Evolutionary conservation across 2,329 filamentous ascomycete species (phyloP), one percentile per base, ranked within the genome.

Genomic region (Colletotrichum musae): DNA sequence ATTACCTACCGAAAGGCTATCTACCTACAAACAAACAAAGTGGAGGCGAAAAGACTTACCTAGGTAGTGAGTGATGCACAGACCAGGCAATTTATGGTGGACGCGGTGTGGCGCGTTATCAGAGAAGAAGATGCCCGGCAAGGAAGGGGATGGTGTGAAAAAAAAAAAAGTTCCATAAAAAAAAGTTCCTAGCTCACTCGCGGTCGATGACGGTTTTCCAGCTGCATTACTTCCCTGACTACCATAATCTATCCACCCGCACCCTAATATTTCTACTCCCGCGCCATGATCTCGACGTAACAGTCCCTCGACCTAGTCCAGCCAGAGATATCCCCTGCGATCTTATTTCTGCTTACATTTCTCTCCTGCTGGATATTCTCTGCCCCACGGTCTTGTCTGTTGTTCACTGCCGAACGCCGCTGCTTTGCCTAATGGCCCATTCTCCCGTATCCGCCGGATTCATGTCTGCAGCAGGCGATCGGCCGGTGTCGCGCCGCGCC

Each of bases 391-490:
- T 3, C 18, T 5, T 21, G 18, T 21, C 10, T 12, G 43, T 26
- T 21, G 43, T 26, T 21, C 24, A 12, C 16, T 43, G 6, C 13
- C 61, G 10, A 43, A n/a, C 41, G 39, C 52, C 56, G 51, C 43
- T 50, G 56, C 66, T 43, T 50, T 26, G 21, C 32, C 50, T 43
- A 15, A 82, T 82, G 80, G 74, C 79, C 58, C 76, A 80, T 58
- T 74, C 75, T 48, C 76, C 77, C 58, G 71, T 70, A 45, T 68
- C 74, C 45, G 26, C 72, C 26, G 60, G 69, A 51, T 76, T 79
- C 65, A 74, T 77, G 71, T 72, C 77, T 54, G 75, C 74, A 69
- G 73, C 75, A 67, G 77, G 81, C 63, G 77, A 80, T 54, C 70
- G 68, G 28, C 74, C 77, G 12, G 53, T 58, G 13, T 9, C 62